phyloP scores from a whole-genome alignment of 805 yeast species.

The Yarrowia porcina region DNA sequence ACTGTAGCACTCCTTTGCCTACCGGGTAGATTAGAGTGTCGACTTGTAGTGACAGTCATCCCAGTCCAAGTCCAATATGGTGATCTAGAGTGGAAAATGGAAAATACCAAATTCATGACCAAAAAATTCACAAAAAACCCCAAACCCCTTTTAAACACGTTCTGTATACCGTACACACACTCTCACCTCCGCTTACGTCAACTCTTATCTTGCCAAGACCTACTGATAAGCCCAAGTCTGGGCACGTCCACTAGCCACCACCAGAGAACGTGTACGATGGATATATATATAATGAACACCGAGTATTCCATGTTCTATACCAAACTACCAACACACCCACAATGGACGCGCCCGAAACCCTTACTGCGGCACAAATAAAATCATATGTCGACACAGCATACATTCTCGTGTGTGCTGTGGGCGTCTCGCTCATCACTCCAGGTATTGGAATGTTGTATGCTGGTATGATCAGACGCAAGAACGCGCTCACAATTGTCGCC shows the following conservation, averaged over 20 bases:
- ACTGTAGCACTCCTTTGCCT: background rate
- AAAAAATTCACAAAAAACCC: background rate
- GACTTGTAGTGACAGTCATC: background rate
- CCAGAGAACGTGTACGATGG: background rate
- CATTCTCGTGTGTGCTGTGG: constrained; percentile 16
- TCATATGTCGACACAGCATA: constrained; percentile 11
- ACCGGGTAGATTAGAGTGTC: background rate
- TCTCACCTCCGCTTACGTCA: background rate
- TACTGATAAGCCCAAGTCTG: constrained; percentile 4
- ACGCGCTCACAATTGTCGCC: constrained; percentile 89
- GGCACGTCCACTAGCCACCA: constrained; percentile 7
- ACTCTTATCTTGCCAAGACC: constrained; percentile 12
- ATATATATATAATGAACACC: background rate
- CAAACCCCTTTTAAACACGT: background rate
- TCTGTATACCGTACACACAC: background rate
- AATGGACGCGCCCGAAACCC: constrained; percentile 17
- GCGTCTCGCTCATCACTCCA: constrained; percentile 77
- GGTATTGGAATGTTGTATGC: constrained; percentile 92
- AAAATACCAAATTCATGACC: too few species aligned
- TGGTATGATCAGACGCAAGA: constrained; percentile 93
- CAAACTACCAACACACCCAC: background rate
- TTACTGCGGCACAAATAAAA: background rate
- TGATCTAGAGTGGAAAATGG: background rate
- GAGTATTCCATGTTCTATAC: too few species aligned
- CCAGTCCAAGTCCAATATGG: background rate